Conservation (phyloP, 495 filamentous ascomycete species). For the Clohesyomyces aquaticus region DNA sequence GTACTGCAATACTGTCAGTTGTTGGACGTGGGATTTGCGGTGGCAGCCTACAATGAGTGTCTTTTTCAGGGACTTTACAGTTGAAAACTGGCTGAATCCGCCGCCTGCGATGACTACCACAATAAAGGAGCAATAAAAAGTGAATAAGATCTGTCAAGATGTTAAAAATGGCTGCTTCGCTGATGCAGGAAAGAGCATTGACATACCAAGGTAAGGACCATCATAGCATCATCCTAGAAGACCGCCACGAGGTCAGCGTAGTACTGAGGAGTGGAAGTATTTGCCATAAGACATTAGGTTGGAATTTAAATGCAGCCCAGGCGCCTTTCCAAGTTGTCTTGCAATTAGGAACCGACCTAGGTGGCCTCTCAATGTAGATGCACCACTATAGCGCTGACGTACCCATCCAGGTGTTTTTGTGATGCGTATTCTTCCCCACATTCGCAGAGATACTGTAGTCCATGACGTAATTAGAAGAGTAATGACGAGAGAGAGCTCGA, state of each 20-base stretch:
- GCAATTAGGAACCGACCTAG: too few relatives aligned
- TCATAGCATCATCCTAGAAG: conserved; percentile 33
- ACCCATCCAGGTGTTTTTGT: conserved; percentile 36
- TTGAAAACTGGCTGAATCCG: conserved; percentile 1
- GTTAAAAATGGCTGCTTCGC: background rate
- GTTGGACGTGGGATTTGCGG: background rate
- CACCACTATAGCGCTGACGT: too few relatives aligned
- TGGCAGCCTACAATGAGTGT: conserved; percentile 17
- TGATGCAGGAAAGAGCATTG: background rate
- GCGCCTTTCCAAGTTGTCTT: too few relatives aligned
- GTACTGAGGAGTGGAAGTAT: too few relatives aligned
- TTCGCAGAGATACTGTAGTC: conserved; percentile 39
- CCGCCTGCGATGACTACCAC: conserved; percentile 10
- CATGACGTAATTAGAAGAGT: conserved; percentile 37
- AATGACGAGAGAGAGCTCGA: conserved; percentile 16
- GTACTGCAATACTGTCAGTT: conserved; percentile 27
- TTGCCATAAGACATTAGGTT: too few relatives aligned
- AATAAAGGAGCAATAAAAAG: conserved; percentile 33
- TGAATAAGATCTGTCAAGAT: conserved; percentile 23
- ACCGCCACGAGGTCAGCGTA: too few relatives aligned
- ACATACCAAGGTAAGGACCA: conserved; percentile 32
- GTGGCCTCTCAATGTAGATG: too few relatives aligned
- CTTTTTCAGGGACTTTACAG: background rate
- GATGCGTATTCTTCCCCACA: conserved; percentile 39
- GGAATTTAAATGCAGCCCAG: too few relatives aligned